phyloP scores from a whole-genome alignment of 306 rosid genomes.

The Cucurbita argyrosperma region DNA sequence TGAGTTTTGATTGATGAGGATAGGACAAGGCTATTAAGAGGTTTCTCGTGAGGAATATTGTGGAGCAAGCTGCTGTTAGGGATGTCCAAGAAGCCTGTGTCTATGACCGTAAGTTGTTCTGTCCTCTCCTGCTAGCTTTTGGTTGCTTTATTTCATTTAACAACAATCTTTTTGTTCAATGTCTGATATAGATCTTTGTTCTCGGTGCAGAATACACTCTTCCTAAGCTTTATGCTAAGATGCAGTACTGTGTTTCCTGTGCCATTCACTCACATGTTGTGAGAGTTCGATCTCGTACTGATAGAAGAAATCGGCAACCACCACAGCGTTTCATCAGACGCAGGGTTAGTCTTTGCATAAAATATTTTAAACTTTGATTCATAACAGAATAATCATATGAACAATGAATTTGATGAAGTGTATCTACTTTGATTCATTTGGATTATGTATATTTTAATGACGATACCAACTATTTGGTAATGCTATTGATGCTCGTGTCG shows the following conservation, averaged over 20 bases:
- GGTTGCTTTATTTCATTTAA: not conserved
- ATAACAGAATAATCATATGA: not conserved
- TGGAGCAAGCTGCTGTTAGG: constrained; percentile 92
- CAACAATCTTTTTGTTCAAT: not conserved
- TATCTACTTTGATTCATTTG: not conserved
- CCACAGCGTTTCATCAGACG: constrained; percentile 81
- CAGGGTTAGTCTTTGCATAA: constrained; percentile 30
- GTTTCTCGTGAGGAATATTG: constrained; percentile 87
- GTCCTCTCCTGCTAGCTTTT: not conserved
- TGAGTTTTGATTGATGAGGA: not conserved
- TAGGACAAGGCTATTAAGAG: constrained; percentile 86
- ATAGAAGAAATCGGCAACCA: constrained; percentile 81
- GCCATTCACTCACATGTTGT: constrained; percentile 97
- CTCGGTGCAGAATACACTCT: constrained; percentile 53
- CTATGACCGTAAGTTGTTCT: constrained; percentile 49
- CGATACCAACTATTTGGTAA: not conserved
- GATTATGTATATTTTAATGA: not conserved
- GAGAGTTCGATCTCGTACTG: constrained; percentile 73
- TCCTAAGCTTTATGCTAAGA: constrained; percentile 88
- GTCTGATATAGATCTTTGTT: not conserved
- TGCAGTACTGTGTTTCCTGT: constrained; percentile 94
- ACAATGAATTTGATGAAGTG: not conserved
- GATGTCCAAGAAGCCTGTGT: constrained; percentile 97
- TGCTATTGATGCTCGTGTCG: not conserved
- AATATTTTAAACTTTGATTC: not conserved